A percentile compares a stretch with the other conserved stretches of the same genome.
These are phyloP conservation scores for Penicillium coprophilum DNA, from an alignment of 495 filamentous ascomycete species.

Conservation along the genomic window DNA sequence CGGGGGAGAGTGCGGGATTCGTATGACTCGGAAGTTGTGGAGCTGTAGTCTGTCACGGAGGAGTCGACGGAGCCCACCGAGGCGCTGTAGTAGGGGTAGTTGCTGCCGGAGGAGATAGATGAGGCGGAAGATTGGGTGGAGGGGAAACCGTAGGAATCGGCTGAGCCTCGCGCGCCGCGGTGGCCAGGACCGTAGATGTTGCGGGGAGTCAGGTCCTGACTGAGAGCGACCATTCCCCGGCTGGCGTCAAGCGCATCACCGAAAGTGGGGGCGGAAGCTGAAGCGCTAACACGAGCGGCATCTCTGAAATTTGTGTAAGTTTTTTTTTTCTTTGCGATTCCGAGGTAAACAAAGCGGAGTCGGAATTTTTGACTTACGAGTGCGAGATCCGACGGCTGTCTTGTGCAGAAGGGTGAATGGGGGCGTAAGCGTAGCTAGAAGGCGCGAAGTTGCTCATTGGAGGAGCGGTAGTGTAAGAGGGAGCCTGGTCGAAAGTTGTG, in stretches of 20 bases:
- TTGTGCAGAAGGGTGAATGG: constrained; percentile 52
- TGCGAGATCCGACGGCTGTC: constrained; percentile 79
- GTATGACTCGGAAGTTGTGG: constrained; percentile 79
- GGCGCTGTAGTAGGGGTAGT: constrained; percentile 74
- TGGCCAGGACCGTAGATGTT: constrained; percentile 82
- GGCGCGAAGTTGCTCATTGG: constrained; percentile 66
- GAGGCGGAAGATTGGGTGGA: constrained; percentile 88
- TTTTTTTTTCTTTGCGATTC: not conserved
- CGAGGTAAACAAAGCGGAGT: not conserved
- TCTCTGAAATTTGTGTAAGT: constrained; percentile 42
- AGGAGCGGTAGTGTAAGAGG: constrained; percentile 66
- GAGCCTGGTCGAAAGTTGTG: constrained; percentile 54
- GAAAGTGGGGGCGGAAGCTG: constrained; percentile 40
- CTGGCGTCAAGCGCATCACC: constrained; percentile 83
- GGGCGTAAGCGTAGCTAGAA: constrained; percentile 59
- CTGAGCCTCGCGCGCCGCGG: constrained; percentile 63
- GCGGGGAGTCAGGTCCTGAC: constrained; percentile 77
- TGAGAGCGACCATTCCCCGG: constrained; percentile 91
- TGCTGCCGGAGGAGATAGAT: constrained; percentile 82
- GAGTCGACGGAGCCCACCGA: constrained; percentile 79
- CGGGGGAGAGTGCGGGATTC: constrained; percentile 85
- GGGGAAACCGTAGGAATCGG: constrained; percentile 94
- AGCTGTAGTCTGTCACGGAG: constrained; percentile 93
- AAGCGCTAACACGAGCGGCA: constrained; percentile 53
- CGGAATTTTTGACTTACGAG: constrained; percentile 65